Conservation (phyloP, 108 stramenopile genomes). For the Conticribra guillardii region DNA sequence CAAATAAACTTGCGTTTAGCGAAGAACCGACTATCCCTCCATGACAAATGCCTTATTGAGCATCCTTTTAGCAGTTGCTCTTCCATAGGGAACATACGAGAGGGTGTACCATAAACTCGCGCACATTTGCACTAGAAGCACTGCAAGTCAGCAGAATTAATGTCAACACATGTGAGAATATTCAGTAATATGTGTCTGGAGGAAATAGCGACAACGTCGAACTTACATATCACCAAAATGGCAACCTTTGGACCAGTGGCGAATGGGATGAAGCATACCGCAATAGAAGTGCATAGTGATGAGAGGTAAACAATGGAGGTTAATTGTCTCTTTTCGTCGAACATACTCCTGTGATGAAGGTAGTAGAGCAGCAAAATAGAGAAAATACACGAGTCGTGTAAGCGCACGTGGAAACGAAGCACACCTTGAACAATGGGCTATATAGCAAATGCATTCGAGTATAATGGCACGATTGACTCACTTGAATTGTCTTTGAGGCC, state of each 20-base stretch:
- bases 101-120: slow-evolving; percentile 83
- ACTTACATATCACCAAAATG: slow-evolving; percentile 53
- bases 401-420: background rate
- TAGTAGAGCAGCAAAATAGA: background rate
- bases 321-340: slow-evolving; percentile 68
- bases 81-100: slow-evolving; percentile 84
- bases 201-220: background rate
- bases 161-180: background rate
- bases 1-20: no score
- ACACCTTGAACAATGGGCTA: no score
- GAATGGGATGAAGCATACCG: slow-evolving; percentile 76
- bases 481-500: slow-evolving; percentile 44
- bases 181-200: background rate
- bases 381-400: background rate
- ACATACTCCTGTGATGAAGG: slow-evolving; percentile 58
- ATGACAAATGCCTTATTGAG: slow-evolving; percentile 13
- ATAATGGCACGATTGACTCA: no score
- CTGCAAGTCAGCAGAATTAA: background rate
- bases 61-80: slow-evolving; percentile 50
- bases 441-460: no score
- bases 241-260: slow-evolving; percentile 52
- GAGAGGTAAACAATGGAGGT: slow-evolving; percentile 71
- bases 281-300: slow-evolving; percentile 63
- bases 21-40: slow-evolving; percentile 30
- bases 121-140: slow-evolving; percentile 68